Conservation (phyloP, 1,139 yeast genomes). For the Groenewaldozyma auringiensis region DNA sequence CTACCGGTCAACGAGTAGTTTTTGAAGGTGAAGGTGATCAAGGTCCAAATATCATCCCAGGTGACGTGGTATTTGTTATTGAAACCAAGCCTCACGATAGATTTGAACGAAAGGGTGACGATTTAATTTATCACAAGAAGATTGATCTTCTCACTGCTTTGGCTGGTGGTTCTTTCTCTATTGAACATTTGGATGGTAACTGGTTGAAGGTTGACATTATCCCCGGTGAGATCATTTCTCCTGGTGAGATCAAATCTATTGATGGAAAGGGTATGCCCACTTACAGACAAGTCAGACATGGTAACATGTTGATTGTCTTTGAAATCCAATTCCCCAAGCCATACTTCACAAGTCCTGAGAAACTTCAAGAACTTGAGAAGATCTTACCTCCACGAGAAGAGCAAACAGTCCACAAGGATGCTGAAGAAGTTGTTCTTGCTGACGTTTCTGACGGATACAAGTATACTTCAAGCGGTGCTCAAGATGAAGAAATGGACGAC, state of each 20-base stretch:
- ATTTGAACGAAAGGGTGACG: constrained; percentile 86
- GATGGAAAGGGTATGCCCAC: constrained; percentile 96
- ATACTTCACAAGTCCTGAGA: constrained; percentile 33
- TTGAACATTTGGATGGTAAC: constrained; percentile 75
- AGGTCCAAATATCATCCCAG: constrained; percentile 90
- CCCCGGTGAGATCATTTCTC: constrained; percentile 91
- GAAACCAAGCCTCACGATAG: constrained; percentile 79
- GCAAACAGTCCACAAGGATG: constrained; percentile 32
- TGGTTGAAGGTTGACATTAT: constrained; percentile 72
- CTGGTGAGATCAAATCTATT: constrained; percentile 72
- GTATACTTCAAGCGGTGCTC: constrained; percentile 35
- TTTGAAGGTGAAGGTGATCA: constrained; percentile 98
- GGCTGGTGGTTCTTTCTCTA: constrained; percentile 88
- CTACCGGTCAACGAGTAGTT: constrained; percentile 82
- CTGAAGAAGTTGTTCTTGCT: constrained; percentile 75
- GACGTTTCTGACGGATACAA: constrained; percentile 50
- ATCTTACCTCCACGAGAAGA: constrained; percentile 37
- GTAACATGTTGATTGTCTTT: constrained; percentile 46
- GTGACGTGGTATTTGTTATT: constrained; percentile 88
- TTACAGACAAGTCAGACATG: constrained; percentile 39
- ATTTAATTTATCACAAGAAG: constrained; percentile 77
- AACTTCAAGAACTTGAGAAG: constrained; percentile 33
- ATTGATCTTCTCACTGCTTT: constrained; percentile 88
- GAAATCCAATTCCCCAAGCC: constrained; percentile 45
- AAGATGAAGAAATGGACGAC: constrained; percentile 46